Conservation (phyloP, 495 filamentous ascomycete species). For the Apodospora peruviana region DNA sequence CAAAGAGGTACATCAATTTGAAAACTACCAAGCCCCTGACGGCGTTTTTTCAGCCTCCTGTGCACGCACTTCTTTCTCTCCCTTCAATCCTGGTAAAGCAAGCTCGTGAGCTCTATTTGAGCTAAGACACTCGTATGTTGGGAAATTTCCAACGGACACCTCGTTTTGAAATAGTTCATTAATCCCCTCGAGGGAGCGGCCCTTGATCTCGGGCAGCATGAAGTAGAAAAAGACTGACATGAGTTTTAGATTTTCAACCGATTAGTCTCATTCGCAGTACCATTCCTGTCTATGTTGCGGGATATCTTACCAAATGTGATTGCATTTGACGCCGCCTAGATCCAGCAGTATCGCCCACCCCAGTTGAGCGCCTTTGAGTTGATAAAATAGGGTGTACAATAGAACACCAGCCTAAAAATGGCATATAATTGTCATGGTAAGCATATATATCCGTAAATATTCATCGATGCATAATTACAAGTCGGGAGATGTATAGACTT, state of each 20-base stretch:
- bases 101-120: neutral
- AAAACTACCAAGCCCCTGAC: no score
- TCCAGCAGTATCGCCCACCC: neutral
- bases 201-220: constrained; percentile 49
- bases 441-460: no score
- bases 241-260: neutral
- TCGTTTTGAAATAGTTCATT: constrained; percentile 38
- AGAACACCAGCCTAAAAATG: constrained; percentile 1
- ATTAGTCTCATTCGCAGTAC: neutral
- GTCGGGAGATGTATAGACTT: neutral
- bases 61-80: no score
- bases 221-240: constrained; percentile 39
- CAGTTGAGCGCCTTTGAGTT: constrained; percentile 8
- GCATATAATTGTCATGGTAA: neutral
- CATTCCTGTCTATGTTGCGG: neutral
- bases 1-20: no score
- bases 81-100: neutral
- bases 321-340: constrained; percentile 2
- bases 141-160: neutral
- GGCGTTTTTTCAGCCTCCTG: no score
- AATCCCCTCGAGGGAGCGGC: constrained; percentile 47
- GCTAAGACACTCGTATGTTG: neutral
- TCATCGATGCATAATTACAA: neutral
- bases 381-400: constrained; percentile 21
- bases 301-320: constrained; percentile 1